Conservation (phyloP, 116 monocot species). For the Dioscorea cayenensis region DNA sequence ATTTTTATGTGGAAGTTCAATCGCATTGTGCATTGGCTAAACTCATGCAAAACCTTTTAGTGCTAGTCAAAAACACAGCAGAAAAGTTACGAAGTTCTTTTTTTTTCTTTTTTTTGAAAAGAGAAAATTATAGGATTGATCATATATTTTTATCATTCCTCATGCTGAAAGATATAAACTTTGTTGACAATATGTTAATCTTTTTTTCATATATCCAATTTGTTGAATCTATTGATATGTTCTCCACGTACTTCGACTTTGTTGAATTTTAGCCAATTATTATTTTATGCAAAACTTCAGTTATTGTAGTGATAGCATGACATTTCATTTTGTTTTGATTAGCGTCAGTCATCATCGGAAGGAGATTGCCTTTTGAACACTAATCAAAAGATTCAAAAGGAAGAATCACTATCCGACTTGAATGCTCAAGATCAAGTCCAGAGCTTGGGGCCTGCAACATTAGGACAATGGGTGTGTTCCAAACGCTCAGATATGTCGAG, state of each 20-base stretch:
- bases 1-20: not conserved
- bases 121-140: not conserved
- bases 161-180: not conserved
- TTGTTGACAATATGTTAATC: not conserved
- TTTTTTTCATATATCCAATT: not conserved
- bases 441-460: not conserved
- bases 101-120: not conserved
- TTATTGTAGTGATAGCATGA: not conserved
- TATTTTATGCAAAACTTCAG: not conserved
- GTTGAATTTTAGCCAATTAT: too few species aligned
- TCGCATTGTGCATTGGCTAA: too few species aligned
- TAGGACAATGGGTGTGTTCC: not conserved
- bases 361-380: not conserved
- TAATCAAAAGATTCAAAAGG: not conserved
- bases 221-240: not conserved
- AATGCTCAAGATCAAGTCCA: not conserved
- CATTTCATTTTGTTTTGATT: not conserved
- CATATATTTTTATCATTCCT: not conserved
- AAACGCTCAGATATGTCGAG: not conserved
- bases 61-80: not conserved
- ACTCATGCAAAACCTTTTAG: too few species aligned
- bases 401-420: not conserved
- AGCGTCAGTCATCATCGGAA: not conserved
- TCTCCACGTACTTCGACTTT: too few species aligned
- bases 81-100: not conserved